A percentile compares a stretch with the other conserved stretches of the same genome.
Conservation (phyloP, 2,329 filamentous ascomycete genomes). For the Macrophomina pseudophaseolina region DNA sequence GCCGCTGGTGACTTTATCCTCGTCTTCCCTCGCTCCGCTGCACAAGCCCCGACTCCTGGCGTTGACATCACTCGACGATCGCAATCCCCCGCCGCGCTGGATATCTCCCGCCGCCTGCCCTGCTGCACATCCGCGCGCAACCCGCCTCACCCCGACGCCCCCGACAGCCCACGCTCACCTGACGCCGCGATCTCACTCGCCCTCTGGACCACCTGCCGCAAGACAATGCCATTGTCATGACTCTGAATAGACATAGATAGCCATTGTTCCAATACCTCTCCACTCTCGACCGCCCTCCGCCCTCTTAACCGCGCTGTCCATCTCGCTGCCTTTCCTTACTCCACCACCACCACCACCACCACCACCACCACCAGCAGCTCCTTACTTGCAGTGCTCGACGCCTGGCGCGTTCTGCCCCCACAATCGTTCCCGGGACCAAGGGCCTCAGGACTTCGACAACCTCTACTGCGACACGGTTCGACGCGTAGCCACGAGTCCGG, state of each 20-base stretch:
- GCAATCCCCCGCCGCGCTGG: slow-evolving; percentile 8
- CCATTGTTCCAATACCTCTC: background rate
- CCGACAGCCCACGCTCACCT: slow-evolving; percentile 19
- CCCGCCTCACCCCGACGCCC: slow-evolving; percentile 1
- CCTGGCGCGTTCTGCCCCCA: slow-evolving; percentile 9
- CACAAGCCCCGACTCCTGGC: slow-evolving; percentile 3
- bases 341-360: background rate
- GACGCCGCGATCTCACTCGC: background rate
- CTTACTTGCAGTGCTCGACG: background rate
- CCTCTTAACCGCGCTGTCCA: background rate
- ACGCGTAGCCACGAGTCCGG: slow-evolving; percentile 23
- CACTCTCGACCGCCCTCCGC: background rate
- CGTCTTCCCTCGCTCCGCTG: background rate
- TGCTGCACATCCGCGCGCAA: background rate
- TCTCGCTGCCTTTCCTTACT: background rate
- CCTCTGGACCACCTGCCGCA: background rate
- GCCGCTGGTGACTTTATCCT: slow-evolving; percentile 8
- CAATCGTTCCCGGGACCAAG: slow-evolving; percentile 10
- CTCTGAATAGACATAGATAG: slow-evolving; percentile 24
- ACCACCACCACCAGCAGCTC: background rate
- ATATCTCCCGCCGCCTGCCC: slow-evolving; percentile 5
- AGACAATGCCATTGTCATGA: slow-evolving; percentile 21
- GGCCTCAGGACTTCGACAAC: slow-evolving; percentile 16
- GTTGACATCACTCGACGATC: slow-evolving; percentile 10
- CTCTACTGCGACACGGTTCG: slow-evolving; percentile 10